Evolutionary conservation across 345 rosid genomes (phyloP).

Genomic region (Gossypium turneri): DNA sequence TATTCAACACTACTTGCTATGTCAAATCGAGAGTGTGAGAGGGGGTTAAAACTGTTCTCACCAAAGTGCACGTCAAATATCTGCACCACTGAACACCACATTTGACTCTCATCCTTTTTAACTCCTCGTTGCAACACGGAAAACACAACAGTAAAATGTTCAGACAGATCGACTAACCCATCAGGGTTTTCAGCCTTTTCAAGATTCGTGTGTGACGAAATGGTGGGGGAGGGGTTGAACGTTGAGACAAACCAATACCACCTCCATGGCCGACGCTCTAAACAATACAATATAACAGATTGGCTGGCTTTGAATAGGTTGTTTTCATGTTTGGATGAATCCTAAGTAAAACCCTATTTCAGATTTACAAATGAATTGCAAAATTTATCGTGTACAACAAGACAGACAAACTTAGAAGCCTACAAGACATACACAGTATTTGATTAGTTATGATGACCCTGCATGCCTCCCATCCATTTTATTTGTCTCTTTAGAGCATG

Average conservation of each 20-base stretch:
- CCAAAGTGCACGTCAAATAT: conserved; percentile 15
- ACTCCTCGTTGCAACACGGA: not conserved
- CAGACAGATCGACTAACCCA: not conserved
- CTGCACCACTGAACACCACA: conserved; percentile 14
- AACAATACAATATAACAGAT: not conserved
- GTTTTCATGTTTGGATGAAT: conserved; percentile 6
- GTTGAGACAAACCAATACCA: not conserved
- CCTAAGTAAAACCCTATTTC: conserved; percentile 16
- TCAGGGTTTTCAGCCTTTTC: conserved; percentile 1
- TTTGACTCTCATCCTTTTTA: not conserved
- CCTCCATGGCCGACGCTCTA: no score
- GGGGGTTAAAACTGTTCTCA: conserved; percentile 4
- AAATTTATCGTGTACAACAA: not conserved
- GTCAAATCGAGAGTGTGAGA: conserved; percentile 8
- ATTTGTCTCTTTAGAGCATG: not conserved
- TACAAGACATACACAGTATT: not conserved
- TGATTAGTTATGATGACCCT: not conserved
- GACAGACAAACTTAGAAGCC: not conserved
- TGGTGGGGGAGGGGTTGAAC: not conserved
- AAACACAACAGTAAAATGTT: not conserved
- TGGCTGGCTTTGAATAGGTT: not conserved
- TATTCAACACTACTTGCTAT: conserved; percentile 3
- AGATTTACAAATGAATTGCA: not conserved
- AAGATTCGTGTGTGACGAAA: not conserved
- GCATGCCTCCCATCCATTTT: not conserved